Evolutionary conservation across 2,329 filamentous ascomycete species (phyloP).

Genomic region (Fusarium zealandicum): DNA sequence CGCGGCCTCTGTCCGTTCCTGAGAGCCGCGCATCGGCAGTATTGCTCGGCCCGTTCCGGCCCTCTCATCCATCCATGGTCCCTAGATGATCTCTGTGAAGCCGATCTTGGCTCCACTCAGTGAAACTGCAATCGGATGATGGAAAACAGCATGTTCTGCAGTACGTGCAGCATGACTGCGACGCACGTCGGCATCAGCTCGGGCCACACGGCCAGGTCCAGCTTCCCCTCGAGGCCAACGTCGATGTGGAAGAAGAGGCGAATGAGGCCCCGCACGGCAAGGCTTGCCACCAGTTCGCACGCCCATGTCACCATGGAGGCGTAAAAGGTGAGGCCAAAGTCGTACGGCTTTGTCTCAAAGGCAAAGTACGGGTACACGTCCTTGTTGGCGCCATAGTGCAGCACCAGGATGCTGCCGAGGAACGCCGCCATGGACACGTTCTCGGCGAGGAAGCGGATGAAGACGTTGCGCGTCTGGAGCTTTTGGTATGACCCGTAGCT

Average conservation of each 20-base stretch:
- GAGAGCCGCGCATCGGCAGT: conserved; percentile 19
- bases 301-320: conserved; percentile 71
- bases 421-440: conserved; percentile 74
- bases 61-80: conserved; percentile 9
- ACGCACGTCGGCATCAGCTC: conserved; percentile 72
- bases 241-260: conserved; percentile 66
- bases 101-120: conserved; percentile 29
- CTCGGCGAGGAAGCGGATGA: conserved; percentile 71
- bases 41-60: conserved; percentile 39
- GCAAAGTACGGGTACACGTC: conserved; percentile 74
- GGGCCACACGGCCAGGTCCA: conserved; percentile 71
- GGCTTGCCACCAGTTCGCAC: conserved; percentile 69
- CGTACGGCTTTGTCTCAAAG: conserved; percentile 64
- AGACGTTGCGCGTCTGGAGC: conserved; percentile 70
- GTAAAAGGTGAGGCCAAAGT: conserved; percentile 69
- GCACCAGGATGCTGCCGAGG: conserved; percentile 68
- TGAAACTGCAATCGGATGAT: conserved; percentile 70
- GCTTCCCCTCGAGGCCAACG: conserved; percentile 69
- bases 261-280: conserved; percentile 66
- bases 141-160: conserved; percentile 77
- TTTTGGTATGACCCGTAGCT: conserved; percentile 71
- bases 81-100: conserved; percentile 6
- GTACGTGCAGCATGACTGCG: conserved; percentile 70
- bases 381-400: conserved; percentile 72
- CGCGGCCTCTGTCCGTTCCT: conserved; percentile 4